A percentile compares a stretch with the other conserved stretches of the same genome.
phyloP scores from a whole-genome alignment of 768 basidiomycete species.

The Strobilomyces confusus region DNA sequence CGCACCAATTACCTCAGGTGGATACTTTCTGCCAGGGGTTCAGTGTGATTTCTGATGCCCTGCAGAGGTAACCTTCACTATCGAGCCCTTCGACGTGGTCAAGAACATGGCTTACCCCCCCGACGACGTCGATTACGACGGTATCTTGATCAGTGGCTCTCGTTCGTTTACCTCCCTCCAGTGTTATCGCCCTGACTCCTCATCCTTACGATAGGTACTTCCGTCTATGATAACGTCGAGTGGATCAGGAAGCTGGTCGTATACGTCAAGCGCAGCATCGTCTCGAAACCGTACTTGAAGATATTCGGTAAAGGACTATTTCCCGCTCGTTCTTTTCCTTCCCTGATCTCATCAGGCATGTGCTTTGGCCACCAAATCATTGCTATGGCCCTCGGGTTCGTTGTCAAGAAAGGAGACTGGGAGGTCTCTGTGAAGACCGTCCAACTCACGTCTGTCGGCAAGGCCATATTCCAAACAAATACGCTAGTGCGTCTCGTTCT shows the following conservation, averaged over 20 bases:
- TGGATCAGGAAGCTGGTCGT: constrained; percentile 43
- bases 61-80: constrained; percentile 35
- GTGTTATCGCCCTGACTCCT: not conserved
- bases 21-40: not conserved
- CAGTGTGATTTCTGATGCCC: no score
- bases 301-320: constrained; percentile 52
- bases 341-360: constrained; percentile 48
- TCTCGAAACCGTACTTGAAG: constrained; percentile 54
- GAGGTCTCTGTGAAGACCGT: not conserved
- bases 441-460: not conserved
- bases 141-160: constrained; percentile 77
- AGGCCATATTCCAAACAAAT: not conserved
- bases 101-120: constrained; percentile 58
- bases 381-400: constrained; percentile 65
- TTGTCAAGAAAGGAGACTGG: constrained; percentile 31
- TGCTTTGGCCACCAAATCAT: constrained; percentile 92
- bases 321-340: not conserved
- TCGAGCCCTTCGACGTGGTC: constrained; percentile 75
- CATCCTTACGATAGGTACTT: not conserved
- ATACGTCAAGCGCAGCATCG: constrained; percentile 50
- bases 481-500: not conserved
- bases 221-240: not conserved
- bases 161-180: constrained; percentile 43
- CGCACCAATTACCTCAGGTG: constrained; percentile 11
- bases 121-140: constrained; percentile 52